These are phyloP conservation scores for Astrephomene gubernaculifera DNA, from an alignment of 139 green algal species.

Conservation along the genomic window DNA sequence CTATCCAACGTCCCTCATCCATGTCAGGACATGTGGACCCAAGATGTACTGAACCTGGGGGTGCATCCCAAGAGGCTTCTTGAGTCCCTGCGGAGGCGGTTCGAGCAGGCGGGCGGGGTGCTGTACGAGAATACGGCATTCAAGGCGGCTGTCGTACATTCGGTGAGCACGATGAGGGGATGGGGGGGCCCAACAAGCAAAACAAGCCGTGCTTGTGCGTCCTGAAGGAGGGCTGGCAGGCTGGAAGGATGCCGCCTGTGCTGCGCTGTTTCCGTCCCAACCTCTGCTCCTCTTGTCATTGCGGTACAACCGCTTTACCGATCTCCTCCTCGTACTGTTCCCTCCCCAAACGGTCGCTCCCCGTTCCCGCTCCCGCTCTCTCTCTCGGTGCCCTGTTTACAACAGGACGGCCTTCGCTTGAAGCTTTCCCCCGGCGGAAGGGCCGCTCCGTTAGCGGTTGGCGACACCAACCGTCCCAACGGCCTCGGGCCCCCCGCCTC, in stretches of 20 bases:
- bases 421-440: conserved; percentile 33
- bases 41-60: conserved; percentile 87
- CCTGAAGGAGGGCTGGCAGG: too few species aligned
- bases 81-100: conserved; percentile 52
- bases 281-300: too few species aligned
- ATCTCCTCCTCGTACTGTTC: too few species aligned
- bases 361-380: not conserved
- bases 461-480: conserved; percentile 72
- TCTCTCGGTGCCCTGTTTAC: not conserved
- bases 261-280: too few species aligned
- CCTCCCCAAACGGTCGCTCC: not conserved
- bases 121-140: conserved; percentile 73
- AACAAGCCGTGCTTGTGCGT: too few species aligned
- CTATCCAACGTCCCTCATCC: too few species aligned
- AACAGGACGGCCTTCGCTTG: conserved; percentile 61
- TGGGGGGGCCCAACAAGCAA: too few species aligned
- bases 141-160: conserved; percentile 35
- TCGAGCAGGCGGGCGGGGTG: conserved; percentile 64
- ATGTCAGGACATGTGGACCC: conserved; percentile 64
- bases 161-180: too few species aligned
- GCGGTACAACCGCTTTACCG: too few species aligned
- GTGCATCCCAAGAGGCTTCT: conserved; percentile 66
- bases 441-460: conserved; percentile 48
- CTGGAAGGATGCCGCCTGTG: too few species aligned
- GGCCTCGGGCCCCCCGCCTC: conserved; percentile 19